Base-by-base conservation (phyloP, 1,139 yeast genomes). In the Komagataea norvegica region DNA sequence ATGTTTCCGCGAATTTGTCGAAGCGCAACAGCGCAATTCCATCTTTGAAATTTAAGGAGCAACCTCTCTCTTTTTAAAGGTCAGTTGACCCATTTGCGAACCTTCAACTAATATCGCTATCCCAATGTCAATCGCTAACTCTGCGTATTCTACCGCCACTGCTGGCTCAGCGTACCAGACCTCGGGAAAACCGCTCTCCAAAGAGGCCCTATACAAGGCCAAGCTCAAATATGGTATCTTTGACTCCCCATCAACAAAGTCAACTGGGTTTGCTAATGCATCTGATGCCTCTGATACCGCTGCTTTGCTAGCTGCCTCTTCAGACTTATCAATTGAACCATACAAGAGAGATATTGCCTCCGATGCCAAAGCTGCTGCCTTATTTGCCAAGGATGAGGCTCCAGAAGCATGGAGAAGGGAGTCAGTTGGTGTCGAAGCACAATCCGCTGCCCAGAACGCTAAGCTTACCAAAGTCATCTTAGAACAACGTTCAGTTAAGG, bases 201-300 rank as follows among this genome's bases (percentile, higher is more conserved):
- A 74, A 47, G 85, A 80, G 56, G 94, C 94, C 4, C 61, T 79
- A 39, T 86, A 85, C 63, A 81, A 79, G 50, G 89, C 87, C 46
- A 81, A 81, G 54, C 63, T 81, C 56, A 83, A 75, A 54, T 82
- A 80, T 54, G 95, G 95, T 28, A 69, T 79, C 36, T 86, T 70
- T 61, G 72, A 74, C 47, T 69, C 77, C 39, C 96, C 96, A 3
- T 79, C 85, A 10, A 69, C 67, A 36, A 76, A 79, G 5, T 62
- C 73, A 13, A 72, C 84, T 4, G 96, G 96, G 11, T 91, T 85
- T 40, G 72, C 60, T 6, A 56, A 59, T 31, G 47, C 57, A 6
- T 51, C 55, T 11, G 41, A 41, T 36, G 88, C 88, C 23, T 75
- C 86, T 10, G 88, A 80, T 56, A 75, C 84, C 4, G 93, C 93